Evolutionary conservation across 495 filamentous ascomycete genomes (phyloP).

Genomic region (Aspergillus nidulans): DNA sequence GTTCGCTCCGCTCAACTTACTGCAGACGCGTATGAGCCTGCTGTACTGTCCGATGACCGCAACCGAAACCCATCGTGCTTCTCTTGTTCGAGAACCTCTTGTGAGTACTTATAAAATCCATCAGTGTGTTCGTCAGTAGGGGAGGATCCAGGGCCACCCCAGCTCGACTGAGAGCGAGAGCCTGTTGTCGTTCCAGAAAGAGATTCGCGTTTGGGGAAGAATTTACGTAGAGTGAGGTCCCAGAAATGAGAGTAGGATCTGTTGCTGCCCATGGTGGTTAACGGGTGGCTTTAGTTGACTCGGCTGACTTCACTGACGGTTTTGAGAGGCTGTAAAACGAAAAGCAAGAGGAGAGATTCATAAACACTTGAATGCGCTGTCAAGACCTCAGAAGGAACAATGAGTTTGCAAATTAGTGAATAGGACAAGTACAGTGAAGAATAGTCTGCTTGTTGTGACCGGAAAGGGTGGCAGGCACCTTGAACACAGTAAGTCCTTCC

Average conservation of each 20-base stretch:
- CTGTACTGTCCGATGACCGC: slow-evolving; percentile 17
- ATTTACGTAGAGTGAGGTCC: slow-evolving; percentile 13
- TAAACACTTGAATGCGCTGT: no score
- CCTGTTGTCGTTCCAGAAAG: not conserved
- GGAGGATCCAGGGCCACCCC: not conserved
- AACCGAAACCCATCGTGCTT: not conserved
- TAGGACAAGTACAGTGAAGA: not conserved
- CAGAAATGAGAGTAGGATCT: slow-evolving; percentile 17
- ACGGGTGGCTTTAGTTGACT: not conserved
- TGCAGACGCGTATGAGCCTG: slow-evolving; percentile 18
- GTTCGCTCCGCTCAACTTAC: slow-evolving; percentile 9
- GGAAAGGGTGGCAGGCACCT: not conserved
- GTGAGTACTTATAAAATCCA: slow-evolving; percentile 26
- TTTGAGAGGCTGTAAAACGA: not conserved
- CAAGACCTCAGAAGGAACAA: no score
- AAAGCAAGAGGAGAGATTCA: not conserved
- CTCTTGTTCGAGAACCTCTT: slow-evolving; percentile 19
- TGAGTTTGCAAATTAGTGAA: no score
- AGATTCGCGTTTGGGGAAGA: slow-evolving; percentile 18
- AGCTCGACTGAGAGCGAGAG: not conserved
- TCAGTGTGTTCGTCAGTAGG: slow-evolving; percentile 13
- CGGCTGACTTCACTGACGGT: not conserved
- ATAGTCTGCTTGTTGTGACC: not conserved
- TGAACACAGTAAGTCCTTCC: not conserved
- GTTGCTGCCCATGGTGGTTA: slow-evolving; percentile 6